phyloP scores from a whole-genome alignment of 2,329 filamentous ascomycete species.

The Fusarium sp. region DNA sequence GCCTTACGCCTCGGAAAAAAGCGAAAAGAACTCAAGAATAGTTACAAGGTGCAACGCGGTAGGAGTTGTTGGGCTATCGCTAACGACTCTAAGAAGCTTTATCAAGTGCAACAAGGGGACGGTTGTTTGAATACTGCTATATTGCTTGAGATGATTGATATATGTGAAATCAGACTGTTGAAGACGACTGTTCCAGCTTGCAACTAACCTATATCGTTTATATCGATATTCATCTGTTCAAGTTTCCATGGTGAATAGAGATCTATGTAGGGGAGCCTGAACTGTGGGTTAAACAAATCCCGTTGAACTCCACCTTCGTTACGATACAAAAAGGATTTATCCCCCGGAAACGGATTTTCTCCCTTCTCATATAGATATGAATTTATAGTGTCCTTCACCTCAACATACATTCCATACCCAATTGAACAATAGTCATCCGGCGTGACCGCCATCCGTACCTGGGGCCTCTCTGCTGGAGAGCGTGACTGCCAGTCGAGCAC shows the following conservation, averaged over 20 bases:
- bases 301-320: background rate
- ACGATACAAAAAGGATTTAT: accelerated
- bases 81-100: no score
- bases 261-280: accelerated
- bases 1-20: no score
- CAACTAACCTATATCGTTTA: accelerated
- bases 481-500: background rate
- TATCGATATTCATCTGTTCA: accelerated
- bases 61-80: no score
- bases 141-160: no score
- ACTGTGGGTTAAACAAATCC: background rate
- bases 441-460: background rate
- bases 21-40: no score
- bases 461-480: accelerated
- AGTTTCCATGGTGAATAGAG: accelerated
- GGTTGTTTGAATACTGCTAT: no score
- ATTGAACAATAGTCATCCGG: accelerated
- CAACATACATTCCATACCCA: background rate
- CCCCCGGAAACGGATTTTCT: background rate
- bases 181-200: background rate
- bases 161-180: no score
- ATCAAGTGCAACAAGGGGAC: no score
- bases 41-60: no score
- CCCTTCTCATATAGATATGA: background rate
- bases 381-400: background rate